phyloP scores from a whole-genome alignment of 768 basidiomycete species.

The Trametes cinnabarina region DNA sequence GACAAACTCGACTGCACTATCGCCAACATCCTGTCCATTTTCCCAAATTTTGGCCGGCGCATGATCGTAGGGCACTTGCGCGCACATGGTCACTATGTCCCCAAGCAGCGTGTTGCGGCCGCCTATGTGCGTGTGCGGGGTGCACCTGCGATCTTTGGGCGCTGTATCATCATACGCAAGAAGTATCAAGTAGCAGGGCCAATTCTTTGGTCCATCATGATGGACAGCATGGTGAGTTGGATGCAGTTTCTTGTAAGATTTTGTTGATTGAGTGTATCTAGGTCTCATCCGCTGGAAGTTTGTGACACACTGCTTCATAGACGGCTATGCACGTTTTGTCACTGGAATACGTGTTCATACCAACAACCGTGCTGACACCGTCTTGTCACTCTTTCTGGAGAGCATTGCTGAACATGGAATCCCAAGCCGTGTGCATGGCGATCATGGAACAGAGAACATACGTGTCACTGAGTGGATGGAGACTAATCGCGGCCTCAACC shows the following conservation, averaged over 20 bases:
- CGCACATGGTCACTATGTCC: constrained; percentile 18
- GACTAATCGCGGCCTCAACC: constrained; percentile 28
- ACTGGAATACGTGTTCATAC: constrained; percentile 26
- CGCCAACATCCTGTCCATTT: constrained; percentile 8
- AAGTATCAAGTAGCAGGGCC: constrained; percentile 36
- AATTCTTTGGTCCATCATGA: constrained; percentile 41
- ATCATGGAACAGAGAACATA: constrained; percentile 41
- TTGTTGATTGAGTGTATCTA: constrained; percentile 29
- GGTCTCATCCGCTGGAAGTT: constrained; percentile 38
- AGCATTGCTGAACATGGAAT: constrained; percentile 28
- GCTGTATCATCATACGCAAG: constrained; percentile 19
- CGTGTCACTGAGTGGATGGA: constrained; percentile 37
- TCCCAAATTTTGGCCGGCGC: constrained; percentile 21
- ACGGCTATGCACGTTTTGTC: constrained; percentile 35
- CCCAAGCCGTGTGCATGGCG: constrained; percentile 32
- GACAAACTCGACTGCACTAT: constrained; percentile 10
- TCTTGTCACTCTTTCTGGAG: constrained; percentile 35
- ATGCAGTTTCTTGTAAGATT: constrained; percentile 23
- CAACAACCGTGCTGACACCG: constrained; percentile 43
- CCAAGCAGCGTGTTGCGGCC: constrained; percentile 1
- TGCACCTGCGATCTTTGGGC: constrained; percentile 19
- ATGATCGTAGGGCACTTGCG: constrained; percentile 22
- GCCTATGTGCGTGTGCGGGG: constrained; percentile 22
- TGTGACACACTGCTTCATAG: constrained; percentile 42
- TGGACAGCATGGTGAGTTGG: constrained; percentile 34